phyloP scores from a whole-genome alignment of 2,329 filamentous ascomycete species.

The Penicillium vulpinum region DNA sequence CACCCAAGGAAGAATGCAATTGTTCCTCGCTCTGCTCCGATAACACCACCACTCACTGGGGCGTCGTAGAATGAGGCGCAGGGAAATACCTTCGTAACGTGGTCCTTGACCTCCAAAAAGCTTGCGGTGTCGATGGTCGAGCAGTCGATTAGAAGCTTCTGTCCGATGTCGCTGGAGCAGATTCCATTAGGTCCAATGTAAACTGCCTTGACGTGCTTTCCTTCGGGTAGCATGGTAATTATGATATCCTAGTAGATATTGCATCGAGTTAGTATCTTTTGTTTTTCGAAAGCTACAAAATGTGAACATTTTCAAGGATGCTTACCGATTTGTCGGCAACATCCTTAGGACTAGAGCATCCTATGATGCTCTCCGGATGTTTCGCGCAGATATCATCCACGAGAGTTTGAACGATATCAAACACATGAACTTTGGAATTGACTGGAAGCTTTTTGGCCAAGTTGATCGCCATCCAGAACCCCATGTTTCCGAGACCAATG shows the following conservation, averaged over 20 bases:
- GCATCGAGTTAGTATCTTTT: background rate
- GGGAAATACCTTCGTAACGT: conserved; percentile 40
- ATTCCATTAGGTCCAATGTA: conserved; percentile 49
- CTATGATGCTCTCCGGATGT: background rate
- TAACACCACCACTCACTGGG: conserved; percentile 55
- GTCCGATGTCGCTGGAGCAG: conserved; percentile 44
- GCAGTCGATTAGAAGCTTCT: conserved; percentile 56
- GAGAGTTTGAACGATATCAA: conserved; percentile 4
- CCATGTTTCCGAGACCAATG: conserved; percentile 16
- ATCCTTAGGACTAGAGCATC: background rate
- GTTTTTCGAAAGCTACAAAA: background rate
- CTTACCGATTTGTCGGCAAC: background rate
- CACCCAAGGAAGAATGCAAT: conserved; percentile 56
- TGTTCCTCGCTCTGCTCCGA: conserved; percentile 54
- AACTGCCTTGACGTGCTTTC: conserved; percentile 52
- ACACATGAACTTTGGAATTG: conserved; percentile 3
- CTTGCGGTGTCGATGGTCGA: conserved; percentile 58
- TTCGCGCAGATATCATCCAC: background rate
- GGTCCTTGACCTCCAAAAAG: conserved; percentile 48
- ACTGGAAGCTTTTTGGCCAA: conserved; percentile 8
- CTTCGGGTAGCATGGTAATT: conserved; percentile 57
- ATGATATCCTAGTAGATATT: conserved; percentile 47
- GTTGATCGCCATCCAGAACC: conserved; percentile 10
- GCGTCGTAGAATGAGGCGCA: conserved; percentile 54
- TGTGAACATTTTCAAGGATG: background rate